Conservation (phyloP, 176 grass and related monocot species). For the Oryza coarctata region DNA sequence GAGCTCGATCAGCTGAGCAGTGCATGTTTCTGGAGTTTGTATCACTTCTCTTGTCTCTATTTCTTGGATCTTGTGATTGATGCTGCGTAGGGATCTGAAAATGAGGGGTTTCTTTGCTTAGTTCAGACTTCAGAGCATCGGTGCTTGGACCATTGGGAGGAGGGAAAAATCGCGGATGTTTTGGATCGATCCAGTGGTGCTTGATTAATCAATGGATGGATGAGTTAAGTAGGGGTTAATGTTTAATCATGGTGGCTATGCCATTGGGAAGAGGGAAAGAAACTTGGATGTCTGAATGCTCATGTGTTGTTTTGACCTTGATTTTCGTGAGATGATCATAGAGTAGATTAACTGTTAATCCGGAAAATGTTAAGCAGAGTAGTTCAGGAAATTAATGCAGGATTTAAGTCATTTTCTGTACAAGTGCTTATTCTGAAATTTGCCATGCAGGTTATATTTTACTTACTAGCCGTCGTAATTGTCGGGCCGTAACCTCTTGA, state of each 20-base stretch:
- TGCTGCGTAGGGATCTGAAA: background rate
- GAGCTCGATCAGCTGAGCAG: background rate
- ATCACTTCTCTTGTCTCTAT: background rate
- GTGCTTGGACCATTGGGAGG: background rate
- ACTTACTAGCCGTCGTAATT: background rate
- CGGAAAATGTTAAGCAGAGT: background rate
- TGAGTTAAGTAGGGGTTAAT: background rate
- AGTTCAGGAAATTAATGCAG: constrained; percentile 23
- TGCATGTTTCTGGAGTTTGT: background rate
- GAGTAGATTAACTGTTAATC: background rate
- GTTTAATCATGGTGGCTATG: background rate
- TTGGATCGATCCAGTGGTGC: background rate
- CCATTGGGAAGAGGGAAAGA: background rate
- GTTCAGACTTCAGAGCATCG: background rate
- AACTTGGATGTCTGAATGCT: constrained; percentile 1
- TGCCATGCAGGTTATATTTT: background rate
- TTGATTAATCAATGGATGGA: background rate
- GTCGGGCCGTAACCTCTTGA: background rate
- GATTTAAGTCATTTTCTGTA: background rate
- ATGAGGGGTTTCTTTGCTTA: background rate
- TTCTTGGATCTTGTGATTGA: constrained; percentile 2
- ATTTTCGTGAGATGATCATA: constrained; percentile 28
- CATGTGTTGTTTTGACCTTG: constrained; percentile 30
- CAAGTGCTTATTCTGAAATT: background rate
- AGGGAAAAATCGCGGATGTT: background rate